Evolutionary conservation across 2,329 filamentous ascomycete genomes (phyloP).

Genomic region (Emergomyces africanus): DNA sequence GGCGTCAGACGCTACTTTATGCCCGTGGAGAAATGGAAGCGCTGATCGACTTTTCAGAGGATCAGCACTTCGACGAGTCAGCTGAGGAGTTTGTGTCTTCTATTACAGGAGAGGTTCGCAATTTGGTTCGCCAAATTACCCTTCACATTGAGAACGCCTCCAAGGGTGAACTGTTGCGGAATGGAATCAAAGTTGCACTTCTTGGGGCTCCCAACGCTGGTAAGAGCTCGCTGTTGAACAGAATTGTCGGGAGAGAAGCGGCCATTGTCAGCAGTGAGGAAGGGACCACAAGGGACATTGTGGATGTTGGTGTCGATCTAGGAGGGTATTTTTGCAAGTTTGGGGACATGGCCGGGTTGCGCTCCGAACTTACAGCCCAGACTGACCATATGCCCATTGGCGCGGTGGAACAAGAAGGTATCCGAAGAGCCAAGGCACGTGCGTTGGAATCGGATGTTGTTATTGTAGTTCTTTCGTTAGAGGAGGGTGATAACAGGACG

Average conservation of each 20-base stretch:
- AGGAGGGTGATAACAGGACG: conserved; percentile 29
- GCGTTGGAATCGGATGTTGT: conserved; percentile 77
- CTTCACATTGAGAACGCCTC: conserved; percentile 65
- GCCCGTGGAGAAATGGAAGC: conserved; percentile 89
- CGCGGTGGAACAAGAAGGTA: conserved; percentile 75
- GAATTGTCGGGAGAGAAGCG: conserved; percentile 79
- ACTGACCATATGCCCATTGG: conserved; percentile 39
- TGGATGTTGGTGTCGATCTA: conserved; percentile 83
- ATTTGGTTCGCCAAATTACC: conserved; percentile 50
- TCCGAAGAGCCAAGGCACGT: conserved; percentile 68
- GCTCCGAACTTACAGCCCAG: conserved; percentile 31
- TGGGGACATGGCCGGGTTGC: conserved; percentile 85
- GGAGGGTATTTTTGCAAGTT: conserved; percentile 86
- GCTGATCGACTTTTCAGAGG: conserved; percentile 92
- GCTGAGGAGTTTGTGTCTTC: conserved; percentile 57
- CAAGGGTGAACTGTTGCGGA: conserved; percentile 68
- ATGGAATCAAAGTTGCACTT: conserved; percentile 74
- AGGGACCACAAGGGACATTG: conserved; percentile 85
- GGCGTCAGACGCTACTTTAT: conserved; percentile 63
- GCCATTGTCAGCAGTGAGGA: conserved; percentile 91
- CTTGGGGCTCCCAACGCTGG: conserved; percentile 88
- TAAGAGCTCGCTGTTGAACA: conserved; percentile 88
- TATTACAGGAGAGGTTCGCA: conserved; percentile 51
- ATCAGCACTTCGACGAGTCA: conserved; percentile 91
- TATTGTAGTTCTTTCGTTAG: conserved; percentile 65